Evolutionary conservation across 2,329 filamentous ascomycete species (phyloP).

Genomic region (Neonectria hederae): DNA sequence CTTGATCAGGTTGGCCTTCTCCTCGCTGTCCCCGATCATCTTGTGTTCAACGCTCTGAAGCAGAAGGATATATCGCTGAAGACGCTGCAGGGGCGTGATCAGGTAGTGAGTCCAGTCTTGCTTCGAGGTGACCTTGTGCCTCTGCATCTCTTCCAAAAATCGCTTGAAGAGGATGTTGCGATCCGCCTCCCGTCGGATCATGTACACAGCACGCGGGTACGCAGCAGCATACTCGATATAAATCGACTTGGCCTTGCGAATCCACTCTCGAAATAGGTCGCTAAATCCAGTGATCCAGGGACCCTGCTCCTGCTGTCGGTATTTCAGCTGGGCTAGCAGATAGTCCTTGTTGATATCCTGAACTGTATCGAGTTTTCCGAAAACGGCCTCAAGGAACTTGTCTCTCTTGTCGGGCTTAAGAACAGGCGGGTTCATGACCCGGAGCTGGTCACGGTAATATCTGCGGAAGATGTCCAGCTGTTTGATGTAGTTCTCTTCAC

Average conservation of each 20-base stretch:
- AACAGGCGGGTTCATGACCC: constrained; percentile 77
- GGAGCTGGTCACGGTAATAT: constrained; percentile 85
- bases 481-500: constrained; percentile 90
- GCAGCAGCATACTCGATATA: constrained; percentile 93
- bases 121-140: constrained; percentile 81
- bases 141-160: constrained; percentile 83
- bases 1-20: constrained; percentile 83
- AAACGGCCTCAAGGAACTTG: constrained; percentile 85
- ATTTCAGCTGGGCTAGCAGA: constrained; percentile 92
- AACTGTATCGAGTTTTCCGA: constrained; percentile 89
- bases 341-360: constrained; percentile 93
- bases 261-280: constrained; percentile 98
- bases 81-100: constrained; percentile 89
- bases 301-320: constrained; percentile 94
- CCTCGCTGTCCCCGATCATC: constrained; percentile 84
- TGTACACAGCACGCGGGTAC: constrained; percentile 84
- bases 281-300: constrained; percentile 95
- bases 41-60: constrained; percentile 85
- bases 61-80: constrained; percentile 89
- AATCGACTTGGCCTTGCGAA: constrained; percentile 86
- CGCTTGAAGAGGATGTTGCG: constrained; percentile 86
- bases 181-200: constrained; percentile 84
- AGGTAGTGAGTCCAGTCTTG: constrained; percentile 95
- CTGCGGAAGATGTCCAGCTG: constrained; percentile 86
- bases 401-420: constrained; percentile 80